A percentile compares a stretch with the other conserved stretches of the same genome.
Conservation (phyloP, 1,139 yeast species). For the Geotrichum restrictum region DNA sequence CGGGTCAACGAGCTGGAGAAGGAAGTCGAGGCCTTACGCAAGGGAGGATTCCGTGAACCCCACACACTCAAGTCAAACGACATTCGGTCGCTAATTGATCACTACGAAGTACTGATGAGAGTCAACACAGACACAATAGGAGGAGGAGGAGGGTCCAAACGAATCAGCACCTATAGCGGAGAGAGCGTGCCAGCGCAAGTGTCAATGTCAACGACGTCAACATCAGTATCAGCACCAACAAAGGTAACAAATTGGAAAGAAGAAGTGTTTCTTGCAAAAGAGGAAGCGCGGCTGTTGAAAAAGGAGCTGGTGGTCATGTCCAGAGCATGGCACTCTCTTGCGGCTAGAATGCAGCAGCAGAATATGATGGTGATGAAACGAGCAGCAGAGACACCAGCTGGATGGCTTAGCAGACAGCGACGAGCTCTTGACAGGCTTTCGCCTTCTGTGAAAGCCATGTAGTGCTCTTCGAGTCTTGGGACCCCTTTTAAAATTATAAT, state of each 20-base stretch:
- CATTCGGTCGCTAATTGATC: conserved; percentile 18
- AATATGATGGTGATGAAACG: conserved; percentile 28
- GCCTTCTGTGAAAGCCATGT: no score
- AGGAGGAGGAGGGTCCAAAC: background rate
- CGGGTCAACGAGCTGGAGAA: conserved; percentile 4
- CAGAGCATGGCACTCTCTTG: conserved; percentile 33
- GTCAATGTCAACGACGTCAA: background rate
- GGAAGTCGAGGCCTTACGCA: conserved; percentile 7
- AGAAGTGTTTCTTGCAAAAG: background rate
- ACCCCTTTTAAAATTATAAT: no score
- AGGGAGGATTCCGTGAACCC: background rate
- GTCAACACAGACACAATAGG: background rate
- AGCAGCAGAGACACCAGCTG: conserved; percentile 29
- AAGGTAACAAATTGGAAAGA: conserved; percentile 17
- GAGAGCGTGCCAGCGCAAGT: background rate
- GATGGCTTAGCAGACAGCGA: conserved; percentile 34
- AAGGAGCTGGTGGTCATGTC: conserved; percentile 29
- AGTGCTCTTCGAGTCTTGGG: no score
- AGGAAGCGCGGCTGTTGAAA: conserved; percentile 8
- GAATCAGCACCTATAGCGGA: background rate
- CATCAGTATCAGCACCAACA: no score
- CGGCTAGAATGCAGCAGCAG: conserved; percentile 33
- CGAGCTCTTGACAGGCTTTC: conserved; percentile 21
- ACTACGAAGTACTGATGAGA: conserved; percentile 18
- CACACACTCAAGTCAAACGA: conserved; percentile 1